A percentile compares a stretch with the other conserved stretches of the same genome.
Conservation (phyloP, 2,329 filamentous ascomycete genomes). For the Fusarium buxicola region DNA sequence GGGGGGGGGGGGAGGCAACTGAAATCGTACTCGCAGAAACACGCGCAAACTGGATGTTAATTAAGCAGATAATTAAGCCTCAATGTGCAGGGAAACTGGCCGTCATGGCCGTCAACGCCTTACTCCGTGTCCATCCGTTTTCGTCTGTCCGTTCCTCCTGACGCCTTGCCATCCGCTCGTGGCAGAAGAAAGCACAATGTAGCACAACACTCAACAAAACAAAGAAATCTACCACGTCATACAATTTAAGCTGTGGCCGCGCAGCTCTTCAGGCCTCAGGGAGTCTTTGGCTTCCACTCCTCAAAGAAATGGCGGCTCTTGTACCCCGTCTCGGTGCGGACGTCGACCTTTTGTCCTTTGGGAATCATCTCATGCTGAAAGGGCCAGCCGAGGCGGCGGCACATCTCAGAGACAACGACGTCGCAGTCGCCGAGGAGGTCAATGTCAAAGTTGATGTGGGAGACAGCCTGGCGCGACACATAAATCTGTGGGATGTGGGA, state of each 20-base stretch:
- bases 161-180: slow-evolving; percentile 40
- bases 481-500: slow-evolving; percentile 89
- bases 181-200: slow-evolving; percentile 13
- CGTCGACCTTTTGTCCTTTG: slow-evolving; percentile 69
- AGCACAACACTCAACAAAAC: slow-evolving; percentile 11
- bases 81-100: not conserved
- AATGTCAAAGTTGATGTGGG: slow-evolving; percentile 95
- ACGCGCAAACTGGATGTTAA: not conserved
- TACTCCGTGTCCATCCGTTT: slow-evolving; percentile 36
- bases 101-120: slow-evolving; percentile 12
- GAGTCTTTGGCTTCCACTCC: slow-evolving; percentile 26
- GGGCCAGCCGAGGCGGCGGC: slow-evolving; percentile 82
- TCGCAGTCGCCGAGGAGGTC: slow-evolving; percentile 97
- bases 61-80: not conserved
- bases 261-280: too few species aligned
- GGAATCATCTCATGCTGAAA: slow-evolving; percentile 86
- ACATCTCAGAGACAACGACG: slow-evolving; percentile 87
- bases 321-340: slow-evolving; percentile 55
- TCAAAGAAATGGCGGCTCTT: slow-evolving; percentile 55
- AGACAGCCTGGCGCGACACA: slow-evolving; percentile 85
- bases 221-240: slow-evolving; percentile 1
- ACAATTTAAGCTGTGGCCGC: not conserved
- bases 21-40: not conserved
- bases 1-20: not conserved
- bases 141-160: slow-evolving; percentile 28